phyloP scores from a whole-genome alignment of 2,329 filamentous ascomycete species.

The Aureobasidium sp. region DNA sequence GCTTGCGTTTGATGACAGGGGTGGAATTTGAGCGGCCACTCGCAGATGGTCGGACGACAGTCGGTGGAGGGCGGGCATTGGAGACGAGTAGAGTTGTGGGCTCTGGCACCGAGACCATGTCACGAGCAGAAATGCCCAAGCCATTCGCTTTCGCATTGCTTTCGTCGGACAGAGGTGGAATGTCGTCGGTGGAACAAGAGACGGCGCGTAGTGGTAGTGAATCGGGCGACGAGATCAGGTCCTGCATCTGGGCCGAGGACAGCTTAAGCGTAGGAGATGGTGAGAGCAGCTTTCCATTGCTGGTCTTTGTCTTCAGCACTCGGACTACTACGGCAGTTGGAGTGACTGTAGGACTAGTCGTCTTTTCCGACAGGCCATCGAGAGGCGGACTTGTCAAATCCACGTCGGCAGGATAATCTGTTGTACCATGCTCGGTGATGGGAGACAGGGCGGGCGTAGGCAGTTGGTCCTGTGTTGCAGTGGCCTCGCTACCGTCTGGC shows the following conservation, averaged over 20 bases:
- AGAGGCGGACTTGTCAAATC: neutral
- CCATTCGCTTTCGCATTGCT: neutral
- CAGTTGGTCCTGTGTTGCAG: constrained; percentile 18
- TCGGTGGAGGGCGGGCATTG: neutral
- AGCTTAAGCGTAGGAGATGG: constrained; percentile 40
- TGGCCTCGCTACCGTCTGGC: neutral
- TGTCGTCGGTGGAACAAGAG: constrained; percentile 31
- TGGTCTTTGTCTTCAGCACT: neutral
- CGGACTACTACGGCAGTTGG: neutral
- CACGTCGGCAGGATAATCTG: neutral
- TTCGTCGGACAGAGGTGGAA: constrained; percentile 19
- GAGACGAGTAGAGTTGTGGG: constrained; percentile 23
- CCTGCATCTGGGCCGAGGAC: constrained; percentile 48
- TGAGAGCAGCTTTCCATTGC: constrained; percentile 26
- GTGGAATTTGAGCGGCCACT: constrained; percentile 31
- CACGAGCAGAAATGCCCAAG: neutral
- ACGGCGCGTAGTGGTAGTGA: constrained; percentile 46
- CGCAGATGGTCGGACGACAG: neutral
- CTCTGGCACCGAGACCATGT: neutral
- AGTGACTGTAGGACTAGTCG: neutral
- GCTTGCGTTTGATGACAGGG: constrained; percentile 32
- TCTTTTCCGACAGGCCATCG: neutral
- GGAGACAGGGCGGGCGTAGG: constrained; percentile 25
- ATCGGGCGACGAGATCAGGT: constrained; percentile 48
- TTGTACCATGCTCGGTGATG: constrained; percentile 23